These are phyloP conservation scores for Ensete glaucum DNA, from an alignment of 176 grass and related monocot genomes.

Conservation along the genomic window DNA sequence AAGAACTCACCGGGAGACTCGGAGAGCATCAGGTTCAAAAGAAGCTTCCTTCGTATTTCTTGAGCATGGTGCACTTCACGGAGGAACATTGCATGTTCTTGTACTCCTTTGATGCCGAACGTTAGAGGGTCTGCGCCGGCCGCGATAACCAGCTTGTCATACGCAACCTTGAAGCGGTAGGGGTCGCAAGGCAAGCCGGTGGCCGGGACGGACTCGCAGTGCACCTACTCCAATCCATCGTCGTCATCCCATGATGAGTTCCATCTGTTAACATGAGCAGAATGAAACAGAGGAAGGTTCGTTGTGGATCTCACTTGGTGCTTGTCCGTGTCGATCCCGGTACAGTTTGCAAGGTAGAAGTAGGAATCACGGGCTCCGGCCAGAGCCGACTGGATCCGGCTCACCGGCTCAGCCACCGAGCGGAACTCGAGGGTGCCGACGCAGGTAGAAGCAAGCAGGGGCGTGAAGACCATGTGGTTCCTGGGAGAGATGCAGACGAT, in stretches of 20 bases:
- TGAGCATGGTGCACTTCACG: slow-evolving; percentile 87
- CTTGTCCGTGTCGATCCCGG: slow-evolving; percentile 39
- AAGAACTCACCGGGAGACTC: slow-evolving; percentile 57
- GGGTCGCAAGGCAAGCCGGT: slow-evolving; percentile 37
- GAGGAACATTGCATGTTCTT: slow-evolving; percentile 75
- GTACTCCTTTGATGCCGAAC: slow-evolving; percentile 80
- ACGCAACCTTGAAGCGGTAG: slow-evolving; percentile 67
- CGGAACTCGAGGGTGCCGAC: slow-evolving; percentile 88
- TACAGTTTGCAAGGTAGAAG: slow-evolving; percentile 76
- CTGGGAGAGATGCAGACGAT: slow-evolving; percentile 85
- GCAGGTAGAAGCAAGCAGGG: slow-evolving; percentile 86
- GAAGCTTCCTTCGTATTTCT: slow-evolving; percentile 76
- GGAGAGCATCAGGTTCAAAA: slow-evolving; percentile 88
- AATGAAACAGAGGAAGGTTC: too few species aligned
- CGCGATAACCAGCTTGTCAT: slow-evolving; percentile 90
- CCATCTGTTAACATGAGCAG: neutral
- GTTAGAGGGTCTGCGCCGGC: slow-evolving; percentile 75
- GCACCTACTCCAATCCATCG: slow-evolving; percentile 21
- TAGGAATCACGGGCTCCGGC: slow-evolving; percentile 43
- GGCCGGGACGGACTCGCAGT: slow-evolving; percentile 34
- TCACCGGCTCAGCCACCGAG: slow-evolving; percentile 75
- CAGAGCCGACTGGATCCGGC: slow-evolving; percentile 70
- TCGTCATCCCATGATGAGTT: too few species aligned
- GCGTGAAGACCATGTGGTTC: slow-evolving; percentile 98
- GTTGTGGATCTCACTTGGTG: slow-evolving; percentile 34